Evolutionary conservation across 192 early-diverging fungal species (phyloP).

Genomic region (Coemansia sp.): DNA sequence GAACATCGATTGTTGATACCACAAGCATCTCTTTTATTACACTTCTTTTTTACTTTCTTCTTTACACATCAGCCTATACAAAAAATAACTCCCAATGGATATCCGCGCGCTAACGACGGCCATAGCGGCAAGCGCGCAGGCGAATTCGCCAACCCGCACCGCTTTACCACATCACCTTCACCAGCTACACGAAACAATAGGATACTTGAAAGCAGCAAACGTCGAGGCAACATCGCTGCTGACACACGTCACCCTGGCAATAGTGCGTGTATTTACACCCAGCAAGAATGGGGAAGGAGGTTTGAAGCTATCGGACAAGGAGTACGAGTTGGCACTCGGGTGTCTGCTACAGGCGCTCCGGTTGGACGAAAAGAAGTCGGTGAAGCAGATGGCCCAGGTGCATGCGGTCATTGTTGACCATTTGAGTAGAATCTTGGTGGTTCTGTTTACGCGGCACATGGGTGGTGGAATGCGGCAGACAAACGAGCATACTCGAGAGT

Average conservation of each 20-base stretch:
- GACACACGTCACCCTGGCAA: conserved; percentile 25
- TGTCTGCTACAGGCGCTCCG: conserved; percentile 22
- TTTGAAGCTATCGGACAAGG: conserved; percentile 20
- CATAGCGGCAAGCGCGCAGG: conserved; percentile 13
- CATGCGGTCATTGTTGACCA: conserved; percentile 39
- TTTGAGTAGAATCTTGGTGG: conserved; percentile 24
- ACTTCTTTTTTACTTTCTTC: conserved; percentile 1
- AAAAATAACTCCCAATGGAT: conserved; percentile 15
- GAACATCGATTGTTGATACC: no score
- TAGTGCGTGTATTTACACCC: conserved; percentile 16
- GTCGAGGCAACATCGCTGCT: conserved; percentile 32
- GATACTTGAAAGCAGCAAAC: conserved; percentile 12
- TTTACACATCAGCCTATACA: no score
- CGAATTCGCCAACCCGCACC: conserved; percentile 11
- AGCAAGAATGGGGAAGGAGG: not conserved
- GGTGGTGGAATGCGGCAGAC: not conserved
- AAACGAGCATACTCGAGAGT: conserved; percentile 17
- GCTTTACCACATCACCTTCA: conserved; percentile 10
- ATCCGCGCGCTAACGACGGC: conserved; percentile 18
- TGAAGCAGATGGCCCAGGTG: conserved; percentile 13
- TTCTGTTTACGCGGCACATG: conserved; percentile 10
- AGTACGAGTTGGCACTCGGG: conserved; percentile 28
- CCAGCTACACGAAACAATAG: conserved; percentile 12
- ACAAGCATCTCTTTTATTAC: not conserved
- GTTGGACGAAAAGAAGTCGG: conserved; percentile 5